Percentiles rank a stretch among this genome's conserved stretches.
phyloP scores from a whole-genome alignment of 2,329 filamentous ascomycete genomes.

The Ophiostoma novo-ulmi region DNA sequence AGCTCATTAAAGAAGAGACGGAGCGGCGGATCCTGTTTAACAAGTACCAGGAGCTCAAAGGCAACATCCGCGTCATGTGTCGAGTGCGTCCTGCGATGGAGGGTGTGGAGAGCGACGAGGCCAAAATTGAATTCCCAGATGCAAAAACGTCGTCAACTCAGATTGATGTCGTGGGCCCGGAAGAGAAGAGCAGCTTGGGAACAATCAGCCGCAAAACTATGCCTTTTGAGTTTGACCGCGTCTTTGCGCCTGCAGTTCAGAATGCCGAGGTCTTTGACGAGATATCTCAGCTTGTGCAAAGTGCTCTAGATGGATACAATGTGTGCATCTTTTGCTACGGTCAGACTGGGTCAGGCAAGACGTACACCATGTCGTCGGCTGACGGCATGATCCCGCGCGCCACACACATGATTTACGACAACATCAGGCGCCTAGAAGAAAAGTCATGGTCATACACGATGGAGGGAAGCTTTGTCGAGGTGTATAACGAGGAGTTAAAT shows the following conservation, averaged over 20 bases:
- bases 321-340: conserved; percentile 99
- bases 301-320: conserved; percentile 93
- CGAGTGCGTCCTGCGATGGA: conserved; percentile 74
- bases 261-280: conserved; percentile 91
- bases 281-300: conserved; percentile 94
- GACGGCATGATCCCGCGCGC: conserved; percentile 96
- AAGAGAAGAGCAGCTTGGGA: conserved; percentile 75
- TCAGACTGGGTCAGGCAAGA: conserved; percentile 95
- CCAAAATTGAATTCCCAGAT: conserved; percentile 74
- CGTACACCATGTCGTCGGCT: conserved; percentile 83
- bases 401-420: conserved; percentile 88
- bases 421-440: conserved; percentile 73
- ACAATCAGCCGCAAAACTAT: conserved; percentile 72
- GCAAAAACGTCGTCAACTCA: conserved; percentile 81
- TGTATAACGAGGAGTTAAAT: conserved; percentile 96
- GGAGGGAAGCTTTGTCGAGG: conserved; percentile 92
- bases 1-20: conserved; percentile 85
- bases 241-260: conserved; percentile 71
- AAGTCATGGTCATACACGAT: conserved; percentile 94
- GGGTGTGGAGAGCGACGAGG: conserved; percentile 56
- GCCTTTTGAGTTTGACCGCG: conserved; percentile 86
- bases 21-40: conserved; percentile 89
- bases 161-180: conserved; percentile 75
- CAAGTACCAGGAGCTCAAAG: conserved; percentile 94
- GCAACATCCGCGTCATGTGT: conserved; percentile 98